Evolutionary conservation across 208 protist genomes (phyloP).

Genomic region (Acanthamoeba culbertsoni): DNA sequence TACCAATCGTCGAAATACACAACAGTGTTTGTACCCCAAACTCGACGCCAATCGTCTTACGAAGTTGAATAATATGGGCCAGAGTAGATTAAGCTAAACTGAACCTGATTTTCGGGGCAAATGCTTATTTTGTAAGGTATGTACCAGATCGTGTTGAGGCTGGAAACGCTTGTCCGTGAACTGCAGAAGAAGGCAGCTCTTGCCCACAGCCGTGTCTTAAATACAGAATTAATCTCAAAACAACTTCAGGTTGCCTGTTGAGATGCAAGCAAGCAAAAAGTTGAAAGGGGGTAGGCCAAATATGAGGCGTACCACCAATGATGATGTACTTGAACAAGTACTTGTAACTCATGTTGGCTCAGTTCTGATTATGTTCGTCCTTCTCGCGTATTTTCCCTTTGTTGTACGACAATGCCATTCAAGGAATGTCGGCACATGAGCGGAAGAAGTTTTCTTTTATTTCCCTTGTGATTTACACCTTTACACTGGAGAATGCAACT

Average conservation of each 20-base stretch:
- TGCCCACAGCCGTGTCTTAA: constrained; percentile 91
- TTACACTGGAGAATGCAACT: too few relatives aligned
- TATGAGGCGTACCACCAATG: constrained; percentile 84
- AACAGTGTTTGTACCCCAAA: constrained; percentile 86
- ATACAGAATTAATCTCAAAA: not conserved
- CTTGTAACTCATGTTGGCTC: constrained; percentile 77
- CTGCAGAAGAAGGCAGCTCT: constrained; percentile 97
- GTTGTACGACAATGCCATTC: too few relatives aligned
- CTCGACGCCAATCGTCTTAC: constrained; percentile 97
- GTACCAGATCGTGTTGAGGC: constrained; percentile 94
- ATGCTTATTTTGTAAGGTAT: not conserved
- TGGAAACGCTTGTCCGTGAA: constrained; percentile 99
- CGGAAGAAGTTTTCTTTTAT: too few relatives aligned
- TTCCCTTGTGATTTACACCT: too few relatives aligned
- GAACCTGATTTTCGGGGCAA: not conserved
- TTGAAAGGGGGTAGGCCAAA: not conserved
- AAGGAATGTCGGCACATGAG: too few relatives aligned
- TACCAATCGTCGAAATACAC: not conserved
- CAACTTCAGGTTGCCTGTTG: not conserved
- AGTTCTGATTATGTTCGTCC: too few relatives aligned
- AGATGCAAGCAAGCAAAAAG: not conserved
- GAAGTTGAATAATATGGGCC: not conserved
- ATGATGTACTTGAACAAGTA: constrained; percentile 99
- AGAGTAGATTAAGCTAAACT: not conserved
- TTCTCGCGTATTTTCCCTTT: too few relatives aligned